Conservation (phyloP, 805 yeast species). For the Phaffomyces antillensis region DNA sequence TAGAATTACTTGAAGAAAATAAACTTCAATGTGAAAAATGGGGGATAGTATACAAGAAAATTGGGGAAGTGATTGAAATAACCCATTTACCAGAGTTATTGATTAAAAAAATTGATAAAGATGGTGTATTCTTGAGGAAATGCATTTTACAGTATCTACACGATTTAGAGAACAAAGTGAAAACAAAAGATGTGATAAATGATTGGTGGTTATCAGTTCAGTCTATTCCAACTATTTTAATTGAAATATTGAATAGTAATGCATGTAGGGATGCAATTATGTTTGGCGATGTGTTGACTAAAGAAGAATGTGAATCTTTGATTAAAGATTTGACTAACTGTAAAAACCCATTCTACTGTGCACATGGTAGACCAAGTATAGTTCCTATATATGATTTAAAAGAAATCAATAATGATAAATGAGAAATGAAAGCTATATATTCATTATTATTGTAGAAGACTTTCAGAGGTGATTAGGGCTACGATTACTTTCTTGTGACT, state of each 20-base stretch:
- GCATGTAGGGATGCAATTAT: constrained; percentile 67
- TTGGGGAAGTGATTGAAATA: constrained; percentile 16
- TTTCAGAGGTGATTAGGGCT: not conserved
- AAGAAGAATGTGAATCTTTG: constrained; percentile 37
- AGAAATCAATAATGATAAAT: not conserved
- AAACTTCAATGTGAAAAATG: constrained; percentile 29
- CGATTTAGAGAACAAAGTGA: constrained; percentile 33
- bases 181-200: constrained; percentile 12
- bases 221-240: constrained; percentile 43
- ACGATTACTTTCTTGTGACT: too few species aligned
- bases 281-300: constrained; percentile 55
- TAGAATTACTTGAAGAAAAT: constrained; percentile 25
- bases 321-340: constrained; percentile 40
- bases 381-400: constrained; percentile 39
- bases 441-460: not conserved
- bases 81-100: constrained; percentile 42
- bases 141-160: constrained; percentile 37
- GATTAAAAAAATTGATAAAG: constrained; percentile 25
- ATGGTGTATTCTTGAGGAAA: constrained; percentile 25
- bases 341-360: constrained; percentile 66
- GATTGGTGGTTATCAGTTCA: constrained; percentile 34
- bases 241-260: constrained; percentile 45
- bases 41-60: constrained; percentile 34
- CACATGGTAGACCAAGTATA: constrained; percentile 78
- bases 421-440: not conserved